Evolutionary conservation across 1,139 yeast species (phyloP).

Genomic region (Yamadazyma sp.): DNA sequence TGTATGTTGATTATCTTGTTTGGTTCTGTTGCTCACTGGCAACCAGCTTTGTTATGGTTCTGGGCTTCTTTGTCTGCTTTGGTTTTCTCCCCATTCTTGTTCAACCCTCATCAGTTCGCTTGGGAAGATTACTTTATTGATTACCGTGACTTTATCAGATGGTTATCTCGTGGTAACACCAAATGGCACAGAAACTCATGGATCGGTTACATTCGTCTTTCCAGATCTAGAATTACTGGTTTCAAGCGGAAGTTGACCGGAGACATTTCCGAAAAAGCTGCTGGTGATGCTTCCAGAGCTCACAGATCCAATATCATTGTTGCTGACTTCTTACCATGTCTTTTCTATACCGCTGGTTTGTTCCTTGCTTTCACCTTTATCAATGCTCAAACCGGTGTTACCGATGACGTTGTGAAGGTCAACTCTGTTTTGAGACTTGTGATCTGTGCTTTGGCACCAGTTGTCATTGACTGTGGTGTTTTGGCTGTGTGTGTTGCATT

Average conservation of each 20-base stretch:
- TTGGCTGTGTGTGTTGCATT: constrained; percentile 69
- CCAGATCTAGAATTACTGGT: constrained; percentile 97
- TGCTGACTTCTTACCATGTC: constrained; percentile 84
- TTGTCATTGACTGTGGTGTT: constrained; percentile 85
- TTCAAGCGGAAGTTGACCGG: constrained; percentile 90
- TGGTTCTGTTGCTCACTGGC: constrained; percentile 95
- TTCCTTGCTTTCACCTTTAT: constrained; percentile 90
- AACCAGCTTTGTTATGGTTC: constrained; percentile 96
- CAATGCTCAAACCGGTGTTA: constrained; percentile 96
- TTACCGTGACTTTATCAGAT: constrained; percentile 96
- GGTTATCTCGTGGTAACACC: constrained; percentile 98
- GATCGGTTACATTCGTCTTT: constrained; percentile 95
- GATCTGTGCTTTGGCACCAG: constrained; percentile 89
- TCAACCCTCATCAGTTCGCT: constrained; percentile 98
- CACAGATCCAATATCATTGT: constrained; percentile 83
- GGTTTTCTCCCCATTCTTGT: constrained; percentile 89
- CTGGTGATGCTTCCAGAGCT: constrained; percentile 94
- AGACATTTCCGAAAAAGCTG: constrained; percentile 87
- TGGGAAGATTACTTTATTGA: constrained; percentile 99
- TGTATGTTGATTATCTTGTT: constrained; percentile 84
- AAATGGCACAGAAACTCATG: constrained; percentile 99
- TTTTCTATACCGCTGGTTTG: constrained; percentile 85
- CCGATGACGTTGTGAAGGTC: constrained; percentile 46
- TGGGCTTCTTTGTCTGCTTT: constrained; percentile 93
- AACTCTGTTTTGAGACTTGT: constrained; percentile 84